Base-by-base conservation (phyloP, 2,329 filamentous ascomycete species). In the Claviceps africana region DNA sequence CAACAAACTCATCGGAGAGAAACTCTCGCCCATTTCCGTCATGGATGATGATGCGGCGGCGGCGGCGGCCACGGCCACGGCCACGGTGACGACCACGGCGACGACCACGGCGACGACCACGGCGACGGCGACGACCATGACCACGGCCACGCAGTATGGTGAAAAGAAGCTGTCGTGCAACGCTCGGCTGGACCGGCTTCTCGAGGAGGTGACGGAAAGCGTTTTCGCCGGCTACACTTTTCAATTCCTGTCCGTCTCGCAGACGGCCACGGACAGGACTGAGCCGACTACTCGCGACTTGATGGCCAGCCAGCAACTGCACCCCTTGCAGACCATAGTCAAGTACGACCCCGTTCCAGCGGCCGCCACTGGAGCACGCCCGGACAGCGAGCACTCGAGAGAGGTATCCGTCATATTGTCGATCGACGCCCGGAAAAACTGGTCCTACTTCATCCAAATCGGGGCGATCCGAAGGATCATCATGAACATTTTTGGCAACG, bases 401-500 rank as follows among this genome's bases (percentile, higher is more conserved):
- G 55, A 62, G 4, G 59, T 65, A 0, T 55, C 57, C 0, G 53
- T 64, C 2, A 58, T 75, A 15, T 37, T 64, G 0, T 54, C 51
- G 0, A 55, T 82, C 13, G 70, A 74, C 2, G 70, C 60, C 53
- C 68, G 22, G 55, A 69, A 50, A 57, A 69, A 60, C 10, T 83
- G 80, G 77, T 62, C 66, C 1, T 81, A 79, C 57, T 66, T 72
- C 19, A 73, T 74, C 0, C 74, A 82, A 44, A 71, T 76, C 0
- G 79, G 80, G 0, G 70, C 70, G 0, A 57, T 71, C 10, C 64
- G 70, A 15, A 71, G 78, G 1, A 76, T 83, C 25, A 67, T 83
- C 25, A 80, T 82, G 77, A 83, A 83, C 47, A 55, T 83, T 0
- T 74, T 82, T 40, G 77, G 78, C 8, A 83, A 83, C 58, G 70